A percentile compares a stretch with the other conserved stretches of the same genome.
Conservation (phyloP, 768 basidiomycete genomes). For the Dendrothele bispora region DNA sequence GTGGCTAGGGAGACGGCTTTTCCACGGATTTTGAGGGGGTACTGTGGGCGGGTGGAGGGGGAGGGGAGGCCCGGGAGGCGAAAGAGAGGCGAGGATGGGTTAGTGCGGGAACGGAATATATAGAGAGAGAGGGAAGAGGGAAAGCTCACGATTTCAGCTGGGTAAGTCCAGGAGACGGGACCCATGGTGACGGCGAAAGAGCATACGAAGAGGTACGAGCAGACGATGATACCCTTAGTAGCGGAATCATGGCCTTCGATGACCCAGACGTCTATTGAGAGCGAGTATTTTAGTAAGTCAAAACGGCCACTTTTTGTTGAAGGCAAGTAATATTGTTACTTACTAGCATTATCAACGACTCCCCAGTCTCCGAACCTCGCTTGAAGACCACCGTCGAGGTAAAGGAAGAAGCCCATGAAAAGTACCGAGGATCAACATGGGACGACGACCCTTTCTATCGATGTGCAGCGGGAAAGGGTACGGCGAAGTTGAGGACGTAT, state of each 20-base stretch:
- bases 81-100: neutral
- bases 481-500: conserved; percentile 51
- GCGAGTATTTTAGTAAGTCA: too few species aligned
- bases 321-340: too few species aligned
- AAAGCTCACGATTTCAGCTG: conserved; percentile 53
- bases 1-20: conserved; percentile 58
- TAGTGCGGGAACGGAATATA: neutral
- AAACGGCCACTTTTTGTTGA: too few species aligned
- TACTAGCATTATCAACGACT: conserved; percentile 32
- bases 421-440: conserved; percentile 66
- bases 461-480: conserved; percentile 61
- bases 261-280: conserved; percentile 49
- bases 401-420: conserved; percentile 75
- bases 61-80: too few species aligned
- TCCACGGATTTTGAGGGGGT: conserved; percentile 62
- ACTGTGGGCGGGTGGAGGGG: too few species aligned
- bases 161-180: neutral
- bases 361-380: conserved; percentile 67
- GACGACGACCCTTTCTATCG: conserved; percentile 77
- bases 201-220: conserved; percentile 76
- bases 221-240: conserved; percentile 73
- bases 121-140: conserved; percentile 67
- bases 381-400: conserved; percentile 75
- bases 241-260: conserved; percentile 51
- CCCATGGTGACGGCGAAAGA: conserved; percentile 25